Evolutionary conservation across 345 rosid species (phyloP), one percentile per base, ranked within the genome.

Genomic region (Salix udensis): DNA sequence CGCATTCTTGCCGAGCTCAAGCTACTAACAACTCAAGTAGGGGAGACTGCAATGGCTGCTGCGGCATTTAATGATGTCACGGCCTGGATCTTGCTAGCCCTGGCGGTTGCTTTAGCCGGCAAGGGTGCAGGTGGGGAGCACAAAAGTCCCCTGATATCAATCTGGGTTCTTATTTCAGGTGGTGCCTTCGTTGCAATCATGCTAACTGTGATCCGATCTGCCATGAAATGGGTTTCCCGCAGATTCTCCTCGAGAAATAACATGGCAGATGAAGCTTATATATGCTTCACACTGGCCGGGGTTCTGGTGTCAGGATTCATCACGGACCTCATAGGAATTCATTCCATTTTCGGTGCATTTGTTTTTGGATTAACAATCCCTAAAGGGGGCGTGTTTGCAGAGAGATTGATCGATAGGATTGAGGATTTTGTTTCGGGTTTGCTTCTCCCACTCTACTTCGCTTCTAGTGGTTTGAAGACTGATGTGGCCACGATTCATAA

Each of bases 11-110:
- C 98, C 1, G 98, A 93, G 81, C 93, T 93, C 71, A 93, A 81
- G 76, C 88, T 91, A 44, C 77, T 93, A 18, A 93, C 94, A 3
- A 90, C 97, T 12, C 80, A 42, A 42, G 68, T 91, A 2, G 97
- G 98, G 3, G 88, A 89, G 79, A 86, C 88, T 0, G 98, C 97
- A 48, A 94, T 94, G 96, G 88, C 97, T 5, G 93, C 97, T 0
- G 98, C 97, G 19, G 94, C 97, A 30, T 86, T 94, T 79, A 92
- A 94, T 76, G 98, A 94, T 55, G 85, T 94, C 0, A 92, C 91
- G 3, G 97, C 94, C 0, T 94, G 98, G 97, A 87, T 94, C 67
- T 80, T 94, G 30, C 83, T 94, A 0, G 96, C 98, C 16, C 77
- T 90, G 0, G 98, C 94, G 24, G 88, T 94, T 6, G 97, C 94